These are phyloP conservation scores for Paraleonurus japonicus DNA, from an alignment of 257 asterid genomes.

Conservation along the genomic window DNA sequence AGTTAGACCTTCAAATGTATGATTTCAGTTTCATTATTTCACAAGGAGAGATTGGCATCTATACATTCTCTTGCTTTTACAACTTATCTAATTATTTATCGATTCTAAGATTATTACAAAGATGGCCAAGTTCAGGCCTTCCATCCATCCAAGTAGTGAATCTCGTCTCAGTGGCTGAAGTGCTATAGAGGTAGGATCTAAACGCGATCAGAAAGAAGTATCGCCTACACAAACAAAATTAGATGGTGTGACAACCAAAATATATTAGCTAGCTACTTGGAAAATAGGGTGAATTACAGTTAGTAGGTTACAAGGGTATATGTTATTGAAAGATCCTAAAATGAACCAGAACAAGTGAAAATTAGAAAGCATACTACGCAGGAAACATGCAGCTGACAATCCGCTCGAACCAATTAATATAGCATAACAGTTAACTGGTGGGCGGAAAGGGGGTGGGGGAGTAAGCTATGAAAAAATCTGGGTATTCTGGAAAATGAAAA, in stretches of 20 bases:
- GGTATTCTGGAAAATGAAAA: slow-evolving; percentile 24
- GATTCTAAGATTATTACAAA: slow-evolving; percentile 79
- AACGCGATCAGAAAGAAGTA: slow-evolving; percentile 88
- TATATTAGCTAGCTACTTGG: not conserved
- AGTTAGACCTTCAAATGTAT: not conserved
- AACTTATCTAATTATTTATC: slow-evolving; percentile 39
- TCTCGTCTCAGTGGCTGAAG: slow-evolving; percentile 50
- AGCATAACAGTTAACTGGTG: not conserved
- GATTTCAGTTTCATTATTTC: slow-evolving; percentile 16
- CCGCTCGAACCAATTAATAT: not conserved
- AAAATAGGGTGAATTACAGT: not conserved
- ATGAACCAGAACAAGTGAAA: not conserved
- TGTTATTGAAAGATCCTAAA: slow-evolving; percentile 2
- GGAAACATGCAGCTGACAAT: no score
- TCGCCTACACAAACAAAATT: slow-evolving; percentile 58
- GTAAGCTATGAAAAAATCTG: not conserved
- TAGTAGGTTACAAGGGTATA: not conserved
- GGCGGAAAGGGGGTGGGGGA: not conserved
- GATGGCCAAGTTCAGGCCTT: slow-evolving; percentile 95
- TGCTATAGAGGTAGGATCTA: slow-evolving; percentile 83
- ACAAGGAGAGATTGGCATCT: slow-evolving; percentile 15
- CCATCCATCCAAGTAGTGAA: slow-evolving; percentile 86
- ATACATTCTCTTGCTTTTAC: slow-evolving; percentile 28
- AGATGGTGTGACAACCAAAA: slow-evolving; percentile 3
- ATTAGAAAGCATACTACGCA: not conserved